Percentiles rank a stretch among this genome's conserved stretches.
Conservation (phyloP, 176 grass and related monocot genomes). For the Bromus sterilis region DNA sequence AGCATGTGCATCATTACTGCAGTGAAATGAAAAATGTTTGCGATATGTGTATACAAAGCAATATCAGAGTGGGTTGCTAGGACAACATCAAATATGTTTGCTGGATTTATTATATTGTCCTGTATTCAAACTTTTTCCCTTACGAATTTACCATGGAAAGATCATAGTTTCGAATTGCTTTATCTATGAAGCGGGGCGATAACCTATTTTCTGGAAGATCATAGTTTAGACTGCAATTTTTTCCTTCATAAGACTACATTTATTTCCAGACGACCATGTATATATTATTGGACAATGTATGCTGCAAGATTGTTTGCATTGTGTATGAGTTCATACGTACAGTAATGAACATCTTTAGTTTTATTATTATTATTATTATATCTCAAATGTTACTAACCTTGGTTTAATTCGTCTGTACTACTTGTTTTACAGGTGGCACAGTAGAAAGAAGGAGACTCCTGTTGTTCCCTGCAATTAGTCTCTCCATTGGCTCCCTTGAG, state of each 20-base stretch:
- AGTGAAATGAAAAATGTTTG: background rate
- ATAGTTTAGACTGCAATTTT: background rate
- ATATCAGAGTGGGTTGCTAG: background rate
- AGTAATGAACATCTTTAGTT: background rate
- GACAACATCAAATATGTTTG: background rate
- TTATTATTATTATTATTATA: background rate
- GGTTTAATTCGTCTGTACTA: slow-evolving; percentile 8
- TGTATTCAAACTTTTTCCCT: background rate
- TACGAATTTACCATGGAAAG: background rate
- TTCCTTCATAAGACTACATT: background rate
- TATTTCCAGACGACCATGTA: background rate
- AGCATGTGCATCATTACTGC: background rate
- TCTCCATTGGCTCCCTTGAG: slow-evolving; percentile 33
- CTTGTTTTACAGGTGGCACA: slow-evolving; percentile 26
- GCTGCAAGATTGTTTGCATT: background rate
- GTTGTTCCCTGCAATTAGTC: slow-evolving; percentile 50
- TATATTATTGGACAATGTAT: background rate
- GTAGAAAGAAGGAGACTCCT: slow-evolving; percentile 54
- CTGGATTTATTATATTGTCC: background rate
- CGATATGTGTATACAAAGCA: background rate
- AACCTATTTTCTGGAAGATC: too few relatives aligned
- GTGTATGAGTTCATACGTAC: background rate
- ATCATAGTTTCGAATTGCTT: background rate
- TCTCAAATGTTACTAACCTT: background rate
- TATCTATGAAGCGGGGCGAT: too few relatives aligned